Base-by-base conservation (phyloP, 2,329 filamentous ascomycete species). In the Epichloe bromicola region DNA sequence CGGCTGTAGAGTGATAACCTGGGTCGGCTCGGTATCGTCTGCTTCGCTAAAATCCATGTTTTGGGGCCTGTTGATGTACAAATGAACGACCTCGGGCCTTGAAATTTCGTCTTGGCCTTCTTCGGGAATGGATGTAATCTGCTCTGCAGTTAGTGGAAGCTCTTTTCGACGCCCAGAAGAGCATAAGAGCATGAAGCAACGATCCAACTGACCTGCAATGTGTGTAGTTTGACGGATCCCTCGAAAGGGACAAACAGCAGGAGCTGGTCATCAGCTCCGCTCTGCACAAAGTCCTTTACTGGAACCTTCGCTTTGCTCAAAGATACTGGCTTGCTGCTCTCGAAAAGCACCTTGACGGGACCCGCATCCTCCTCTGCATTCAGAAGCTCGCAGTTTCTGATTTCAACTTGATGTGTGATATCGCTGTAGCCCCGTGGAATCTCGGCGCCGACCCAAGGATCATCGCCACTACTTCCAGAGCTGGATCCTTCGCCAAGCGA, bases 1-100 rank as follows among this genome's bases (percentile, higher is more conserved):
- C 44, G 82, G 73, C 54, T 76, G 74, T 42, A 98, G 75, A 60
- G 83, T 83, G 53, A 96, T 80, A 49, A 75, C 77, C 68, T 98
- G 93, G 15, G 87, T 90, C 1, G 87, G 78, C 46, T 83, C 76
- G 49, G 86, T 83, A 61, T 91, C 88, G 53, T 96, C 91, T 38
- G 91, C 91, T 67, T 98, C 93, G 60, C 93, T 86, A 62, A 98
- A 98, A 6, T 91, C 89, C 53, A 98, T 80, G 61, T 94, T 93
- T 64, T 94, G 88, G 48, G 89, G 78, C 53, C 83, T 81, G 72
- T 98, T 98, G 57, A 82, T 85, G 70, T 89, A 98, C 50, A 98
- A 73, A 63, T 88, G 85, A 61, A 98, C 74, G 3, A 82, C 87
- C 65, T 80, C 85, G 8, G 93, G 93, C 57, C 91, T 80, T 74